Evolutionary conservation across 2,329 filamentous ascomycete genomes (phyloP).

Genomic region (Calycina herbarum): DNA sequence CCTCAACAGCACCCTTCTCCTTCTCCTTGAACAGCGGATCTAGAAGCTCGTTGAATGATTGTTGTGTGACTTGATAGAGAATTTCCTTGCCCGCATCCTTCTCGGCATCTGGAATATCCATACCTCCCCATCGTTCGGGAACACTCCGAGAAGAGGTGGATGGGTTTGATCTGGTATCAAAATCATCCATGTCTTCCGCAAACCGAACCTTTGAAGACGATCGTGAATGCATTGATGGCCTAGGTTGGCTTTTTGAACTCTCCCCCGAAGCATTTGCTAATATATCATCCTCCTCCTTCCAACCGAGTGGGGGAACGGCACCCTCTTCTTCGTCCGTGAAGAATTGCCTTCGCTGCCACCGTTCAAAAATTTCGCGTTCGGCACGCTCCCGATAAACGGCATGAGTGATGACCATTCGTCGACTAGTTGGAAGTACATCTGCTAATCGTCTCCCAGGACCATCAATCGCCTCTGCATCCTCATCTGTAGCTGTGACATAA

Average conservation of each 20-base stretch:
- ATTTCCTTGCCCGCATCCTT: slow-evolving; percentile 73
- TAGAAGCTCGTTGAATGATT: slow-evolving; percentile 89
- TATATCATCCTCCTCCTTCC: slow-evolving; percentile 61
- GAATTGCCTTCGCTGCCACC: slow-evolving; percentile 76
- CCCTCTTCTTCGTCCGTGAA: slow-evolving; percentile 88
- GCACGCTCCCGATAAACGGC: slow-evolving; percentile 29
- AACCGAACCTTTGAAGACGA: slow-evolving; percentile 81
- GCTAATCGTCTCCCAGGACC: slow-evolving; percentile 30
- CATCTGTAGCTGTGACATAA: slow-evolving; percentile 32
- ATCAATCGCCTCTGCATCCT: slow-evolving; percentile 34
- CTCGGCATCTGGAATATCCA: slow-evolving; percentile 78
- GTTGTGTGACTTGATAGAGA: slow-evolving; percentile 86
- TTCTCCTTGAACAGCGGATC: slow-evolving; percentile 80
- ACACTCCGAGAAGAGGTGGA: slow-evolving; percentile 72
- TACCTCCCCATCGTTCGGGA: slow-evolving; percentile 73
- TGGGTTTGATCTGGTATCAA: slow-evolving; percentile 68
- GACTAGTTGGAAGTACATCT: slow-evolving; percentile 25
- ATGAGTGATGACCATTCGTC: slow-evolving; percentile 31
- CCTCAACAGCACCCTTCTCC: slow-evolving; percentile 73
- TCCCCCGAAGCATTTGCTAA: slow-evolving; percentile 38
- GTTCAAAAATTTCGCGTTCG: slow-evolving; percentile 54
- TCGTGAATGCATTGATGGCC: slow-evolving; percentile 55
- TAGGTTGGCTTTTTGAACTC: slow-evolving; percentile 45
- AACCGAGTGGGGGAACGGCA: slow-evolving; percentile 61
- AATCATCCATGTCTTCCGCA: slow-evolving; percentile 68